Evolutionary conservation across 148 eudicot species (phyloP).

Genomic region (Talinum fruticosum): DNA sequence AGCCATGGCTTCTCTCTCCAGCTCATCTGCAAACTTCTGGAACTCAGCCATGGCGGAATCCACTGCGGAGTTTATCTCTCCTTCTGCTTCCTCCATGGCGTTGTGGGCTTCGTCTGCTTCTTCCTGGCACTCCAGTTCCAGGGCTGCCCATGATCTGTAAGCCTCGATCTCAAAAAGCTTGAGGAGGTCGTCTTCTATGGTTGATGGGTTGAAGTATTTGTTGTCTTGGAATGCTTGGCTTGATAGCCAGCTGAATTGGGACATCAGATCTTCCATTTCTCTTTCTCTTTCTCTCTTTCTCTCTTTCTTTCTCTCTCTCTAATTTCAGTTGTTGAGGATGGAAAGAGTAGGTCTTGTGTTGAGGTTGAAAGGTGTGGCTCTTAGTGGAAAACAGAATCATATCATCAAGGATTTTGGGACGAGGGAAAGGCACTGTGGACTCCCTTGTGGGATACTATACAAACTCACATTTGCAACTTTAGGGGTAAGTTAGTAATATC

Average conservation of each 20-base stretch:
- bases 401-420: not conserved
- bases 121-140: constrained; percentile 43
- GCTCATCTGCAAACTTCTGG: constrained; percentile 49
- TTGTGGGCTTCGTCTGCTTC: constrained; percentile 39
- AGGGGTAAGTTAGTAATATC: too few species aligned
- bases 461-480: too few species aligned
- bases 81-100: constrained; percentile 48
- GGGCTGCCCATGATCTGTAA: constrained; percentile 72
- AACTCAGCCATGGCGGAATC: constrained; percentile 77
- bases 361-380: not conserved
- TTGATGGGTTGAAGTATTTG: constrained; percentile 61
- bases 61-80: constrained; percentile 58
- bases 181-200: constrained; percentile 54
- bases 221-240: constrained; percentile 54
- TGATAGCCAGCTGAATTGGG: constrained; percentile 54
- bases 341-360: not conserved
- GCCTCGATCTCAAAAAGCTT: constrained; percentile 75
- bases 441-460: too few species aligned
- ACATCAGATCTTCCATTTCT: constrained; percentile 61
- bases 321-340: not conserved
- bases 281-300: not conserved
- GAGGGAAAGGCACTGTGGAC: too few species aligned
- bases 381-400: not conserved
- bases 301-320: not conserved
- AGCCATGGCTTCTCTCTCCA: constrained; percentile 35